phyloP scores from a whole-genome alignment of 2,329 filamentous ascomycete species.

The Xylaria sp. region DNA sequence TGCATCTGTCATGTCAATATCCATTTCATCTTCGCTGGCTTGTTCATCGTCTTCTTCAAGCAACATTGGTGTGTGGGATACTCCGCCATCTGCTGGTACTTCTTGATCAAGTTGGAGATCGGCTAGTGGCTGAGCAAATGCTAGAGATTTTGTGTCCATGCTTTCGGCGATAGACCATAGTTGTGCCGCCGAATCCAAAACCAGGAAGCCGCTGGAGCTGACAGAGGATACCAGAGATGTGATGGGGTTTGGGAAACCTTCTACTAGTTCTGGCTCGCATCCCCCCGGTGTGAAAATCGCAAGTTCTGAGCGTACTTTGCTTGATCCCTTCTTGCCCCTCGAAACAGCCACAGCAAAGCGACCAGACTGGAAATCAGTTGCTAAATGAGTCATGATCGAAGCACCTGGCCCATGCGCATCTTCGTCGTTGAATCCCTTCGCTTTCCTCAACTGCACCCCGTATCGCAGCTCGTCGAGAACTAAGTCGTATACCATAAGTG shows the following conservation, averaged over 20 bases:
- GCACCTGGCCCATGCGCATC: conserved; percentile 49
- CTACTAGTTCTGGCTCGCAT: conserved; percentile 67
- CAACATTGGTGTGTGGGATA: conserved; percentile 46
- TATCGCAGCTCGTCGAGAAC: conserved; percentile 80
- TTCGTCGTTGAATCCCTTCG: conserved; percentile 46
- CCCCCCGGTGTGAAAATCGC: conserved; percentile 73
- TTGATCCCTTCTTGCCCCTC: conserved; percentile 47
- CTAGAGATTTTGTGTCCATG: conserved; percentile 62
- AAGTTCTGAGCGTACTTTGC: conserved; percentile 62
- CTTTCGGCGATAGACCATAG: conserved; percentile 72
- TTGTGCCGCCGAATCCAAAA: conserved; percentile 79
- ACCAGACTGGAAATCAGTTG: conserved; percentile 73
- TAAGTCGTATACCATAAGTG: conserved; percentile 83
- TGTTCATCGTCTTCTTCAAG: conserved; percentile 55
- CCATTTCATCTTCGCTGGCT: conserved; percentile 56
- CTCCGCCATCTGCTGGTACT: conserved; percentile 43
- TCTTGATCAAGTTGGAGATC: conserved; percentile 61
- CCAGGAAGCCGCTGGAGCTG: conserved; percentile 75
- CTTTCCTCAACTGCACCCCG: conserved; percentile 62
- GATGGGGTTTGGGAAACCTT: conserved; percentile 66
- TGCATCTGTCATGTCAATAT: conserved; percentile 59
- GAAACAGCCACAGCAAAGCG: conserved; percentile 72
- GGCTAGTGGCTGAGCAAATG: conserved; percentile 65
- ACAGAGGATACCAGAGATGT: conserved; percentile 73
- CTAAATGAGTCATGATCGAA: conserved; percentile 69